phyloP scores from a whole-genome alignment of 208 protist genomes.

The Naegleria lovaniensis region DNA sequence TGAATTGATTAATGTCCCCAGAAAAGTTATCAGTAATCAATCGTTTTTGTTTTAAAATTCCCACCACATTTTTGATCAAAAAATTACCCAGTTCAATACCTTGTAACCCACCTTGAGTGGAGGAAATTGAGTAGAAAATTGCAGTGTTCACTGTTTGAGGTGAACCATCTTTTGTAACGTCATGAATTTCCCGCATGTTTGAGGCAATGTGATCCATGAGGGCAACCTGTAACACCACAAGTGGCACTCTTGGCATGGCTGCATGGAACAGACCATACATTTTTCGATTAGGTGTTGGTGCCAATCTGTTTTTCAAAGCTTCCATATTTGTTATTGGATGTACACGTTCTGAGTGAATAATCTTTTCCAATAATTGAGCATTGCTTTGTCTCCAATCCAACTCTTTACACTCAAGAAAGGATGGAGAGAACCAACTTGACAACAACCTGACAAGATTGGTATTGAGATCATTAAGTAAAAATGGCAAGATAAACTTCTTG shows the following conservation, averaged over 20 bases:
- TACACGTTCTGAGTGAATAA: constrained; percentile 61
- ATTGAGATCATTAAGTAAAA: constrained; percentile 40
- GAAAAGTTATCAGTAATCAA: constrained; percentile 55
- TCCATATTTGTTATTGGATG: constrained; percentile 61
- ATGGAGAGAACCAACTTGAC: constrained; percentile 63
- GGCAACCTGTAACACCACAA: constrained; percentile 71
- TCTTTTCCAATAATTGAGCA: constrained; percentile 61
- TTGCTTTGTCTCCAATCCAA: constrained; percentile 65
- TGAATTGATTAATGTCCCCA: constrained; percentile 57
- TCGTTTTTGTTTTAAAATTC: constrained; percentile 52
- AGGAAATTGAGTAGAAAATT: constrained; percentile 78
- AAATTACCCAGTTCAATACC: constrained; percentile 72
- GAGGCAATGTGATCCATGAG: constrained; percentile 58
- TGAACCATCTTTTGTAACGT: constrained; percentile 38
- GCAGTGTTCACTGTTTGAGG: constrained; percentile 57
- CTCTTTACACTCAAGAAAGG: constrained; percentile 72
- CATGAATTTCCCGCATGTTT: constrained; percentile 49
- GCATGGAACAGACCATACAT: constrained; percentile 72
- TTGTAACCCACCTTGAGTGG: constrained; percentile 58
- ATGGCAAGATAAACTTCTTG: neutral
- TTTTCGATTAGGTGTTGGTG: constrained; percentile 58
- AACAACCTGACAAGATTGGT: constrained; percentile 55
- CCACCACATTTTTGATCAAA: constrained; percentile 74
- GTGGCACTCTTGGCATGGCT: constrained; percentile 64
- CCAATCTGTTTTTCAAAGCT: constrained; percentile 62